These are phyloP conservation scores for Leishmania tropica DNA, from an alignment of 208 protist genomes.

Conservation along the genomic window DNA sequence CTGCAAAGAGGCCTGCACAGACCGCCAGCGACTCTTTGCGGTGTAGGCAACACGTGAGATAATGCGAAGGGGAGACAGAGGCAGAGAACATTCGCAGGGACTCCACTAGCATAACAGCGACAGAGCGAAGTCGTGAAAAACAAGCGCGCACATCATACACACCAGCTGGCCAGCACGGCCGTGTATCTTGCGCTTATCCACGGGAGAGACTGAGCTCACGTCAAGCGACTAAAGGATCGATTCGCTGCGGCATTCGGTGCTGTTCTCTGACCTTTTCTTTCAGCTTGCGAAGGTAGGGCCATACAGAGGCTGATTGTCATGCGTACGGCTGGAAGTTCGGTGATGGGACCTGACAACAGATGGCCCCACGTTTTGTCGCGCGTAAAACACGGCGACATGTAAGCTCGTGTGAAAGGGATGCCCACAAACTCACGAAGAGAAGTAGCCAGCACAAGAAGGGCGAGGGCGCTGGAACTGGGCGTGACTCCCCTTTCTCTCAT, in stretches of 20 bases:
- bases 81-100: neutral
- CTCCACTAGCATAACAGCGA: neutral
- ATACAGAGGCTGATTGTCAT: neutral
- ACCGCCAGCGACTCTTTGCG: constrained; percentile 38
- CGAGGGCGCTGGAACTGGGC: neutral
- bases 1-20: constrained; percentile 40
- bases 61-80: neutral
- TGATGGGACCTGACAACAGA: neutral
- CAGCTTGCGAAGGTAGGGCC: neutral
- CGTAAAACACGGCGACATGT: neutral
- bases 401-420: neutral
- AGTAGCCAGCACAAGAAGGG: neutral
- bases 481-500: neutral
- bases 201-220: neutral
- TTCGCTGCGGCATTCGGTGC: neutral
- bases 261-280: neutral
- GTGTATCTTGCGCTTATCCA: neutral
- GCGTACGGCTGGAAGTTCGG: neutral
- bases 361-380: neutral
- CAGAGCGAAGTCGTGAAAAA: neutral
- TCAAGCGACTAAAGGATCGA: neutral
- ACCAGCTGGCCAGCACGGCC: neutral
- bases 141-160: neutral
- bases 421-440: neutral
- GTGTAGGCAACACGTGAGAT: constrained; percentile 16